phyloP scores from a whole-genome alignment of 2,329 filamentous ascomycete genomes.

The Fusarium subglutinans region DNA sequence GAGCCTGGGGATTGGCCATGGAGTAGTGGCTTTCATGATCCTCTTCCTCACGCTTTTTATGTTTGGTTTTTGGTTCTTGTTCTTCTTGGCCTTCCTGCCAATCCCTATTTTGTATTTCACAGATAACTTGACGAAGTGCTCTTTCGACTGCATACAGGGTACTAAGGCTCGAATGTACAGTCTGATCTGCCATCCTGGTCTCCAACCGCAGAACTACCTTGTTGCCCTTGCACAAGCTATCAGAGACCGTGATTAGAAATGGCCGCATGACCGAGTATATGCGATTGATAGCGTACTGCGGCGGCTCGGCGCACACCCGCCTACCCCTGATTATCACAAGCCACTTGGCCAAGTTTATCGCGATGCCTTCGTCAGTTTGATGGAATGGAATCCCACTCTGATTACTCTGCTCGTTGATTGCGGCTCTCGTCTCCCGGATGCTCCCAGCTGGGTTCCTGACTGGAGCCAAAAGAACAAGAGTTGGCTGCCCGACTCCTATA shows the following conservation, averaged over 20 bases:
- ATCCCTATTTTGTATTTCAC: not conserved
- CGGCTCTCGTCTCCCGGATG: not conserved
- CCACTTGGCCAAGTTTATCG: not conserved
- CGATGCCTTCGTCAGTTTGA: not conserved
- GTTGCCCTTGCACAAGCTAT: not conserved
- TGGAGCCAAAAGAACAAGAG: not conserved
- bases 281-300: not conserved
- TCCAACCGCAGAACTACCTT: not conserved
- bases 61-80: too few species aligned
- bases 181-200: not conserved
- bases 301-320: not conserved
- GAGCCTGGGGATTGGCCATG: accelerated
- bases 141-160: accelerated
- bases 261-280: not conserved
- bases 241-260: not conserved
- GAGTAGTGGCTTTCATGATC: too few species aligned
- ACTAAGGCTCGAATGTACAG: not conserved
- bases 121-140: accelerated
- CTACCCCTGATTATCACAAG: not conserved
- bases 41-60: too few species aligned
- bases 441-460: not conserved
- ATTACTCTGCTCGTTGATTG: not conserved
- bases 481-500: not conserved
- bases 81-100: too few species aligned
- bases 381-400: not conserved